These are phyloP conservation scores for Parachlorella kessleri DNA, from an alignment of 139 green algal genomes.

Conservation along the genomic window DNA sequence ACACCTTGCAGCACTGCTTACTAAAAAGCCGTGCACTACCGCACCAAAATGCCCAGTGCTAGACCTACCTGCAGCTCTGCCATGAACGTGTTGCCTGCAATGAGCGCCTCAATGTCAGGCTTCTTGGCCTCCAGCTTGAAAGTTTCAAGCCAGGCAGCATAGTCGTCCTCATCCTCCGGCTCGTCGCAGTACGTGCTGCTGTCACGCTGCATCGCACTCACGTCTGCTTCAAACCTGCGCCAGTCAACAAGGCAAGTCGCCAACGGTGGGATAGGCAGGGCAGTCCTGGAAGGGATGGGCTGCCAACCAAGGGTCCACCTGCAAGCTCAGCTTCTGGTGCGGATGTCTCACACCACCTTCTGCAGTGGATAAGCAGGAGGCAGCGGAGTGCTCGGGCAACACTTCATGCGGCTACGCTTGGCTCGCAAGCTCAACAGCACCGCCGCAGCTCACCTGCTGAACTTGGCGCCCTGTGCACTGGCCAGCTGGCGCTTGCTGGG, in stretches of 20 bases:
- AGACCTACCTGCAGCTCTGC: constrained; percentile 64
- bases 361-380: too few species aligned
- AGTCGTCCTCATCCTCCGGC: constrained; percentile 84
- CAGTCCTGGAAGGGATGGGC: too few species aligned
- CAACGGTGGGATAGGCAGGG: not conserved
- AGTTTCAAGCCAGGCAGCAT: constrained; percentile 40
- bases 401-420: too few species aligned
- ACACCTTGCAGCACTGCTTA: too few species aligned
- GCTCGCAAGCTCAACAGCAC: too few species aligned
- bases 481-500: not conserved
- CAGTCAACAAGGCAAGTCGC: not conserved
- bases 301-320: too few species aligned
- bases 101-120: constrained; percentile 65
- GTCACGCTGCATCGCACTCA: constrained; percentile 88
- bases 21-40: too few species aligned
- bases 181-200: constrained; percentile 94
- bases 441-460: constrained; percentile 38
- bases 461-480: constrained; percentile 33
- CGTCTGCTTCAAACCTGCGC: constrained; percentile 72
- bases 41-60: too few species aligned
- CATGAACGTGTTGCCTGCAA: constrained; percentile 76
- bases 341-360: too few species aligned
- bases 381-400: too few species aligned
- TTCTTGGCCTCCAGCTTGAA: constrained; percentile 62
- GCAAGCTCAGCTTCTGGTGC: too few species aligned